Percentiles rank a stretch among this genome's conserved stretches.
Conservation (phyloP, 2,329 filamentous ascomycete genomes). For the Dactylellina parvicollis region DNA sequence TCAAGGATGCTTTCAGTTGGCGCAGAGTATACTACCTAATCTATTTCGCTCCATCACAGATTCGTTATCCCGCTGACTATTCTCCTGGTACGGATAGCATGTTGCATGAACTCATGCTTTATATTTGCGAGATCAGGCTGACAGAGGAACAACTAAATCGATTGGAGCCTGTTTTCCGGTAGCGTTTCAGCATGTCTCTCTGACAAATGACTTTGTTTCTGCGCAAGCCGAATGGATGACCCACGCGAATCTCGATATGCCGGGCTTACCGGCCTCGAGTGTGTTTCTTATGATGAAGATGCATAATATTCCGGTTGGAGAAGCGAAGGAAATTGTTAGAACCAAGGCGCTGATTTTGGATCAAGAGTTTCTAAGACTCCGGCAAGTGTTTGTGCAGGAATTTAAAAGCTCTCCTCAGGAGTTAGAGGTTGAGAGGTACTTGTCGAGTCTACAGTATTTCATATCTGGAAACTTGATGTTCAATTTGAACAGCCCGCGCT, state of each 20-base stretch:
- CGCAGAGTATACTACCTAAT: neutral
- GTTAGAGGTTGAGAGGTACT: neutral
- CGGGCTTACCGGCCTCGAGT: neutral
- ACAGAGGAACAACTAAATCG: neutral
- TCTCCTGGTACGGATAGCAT: no score
- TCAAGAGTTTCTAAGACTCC: neutral
- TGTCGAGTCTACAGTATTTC: neutral
- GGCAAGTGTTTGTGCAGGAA: neutral
- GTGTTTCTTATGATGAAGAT: neutral
- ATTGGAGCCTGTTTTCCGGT: neutral
- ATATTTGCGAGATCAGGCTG: no score
- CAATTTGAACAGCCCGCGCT: no score
- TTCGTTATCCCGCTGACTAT: neutral
- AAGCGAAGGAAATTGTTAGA: constrained; percentile 9
- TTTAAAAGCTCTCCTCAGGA: neutral
- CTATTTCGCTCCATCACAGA: neutral
- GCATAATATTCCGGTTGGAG: neutral
- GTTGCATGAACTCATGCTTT: no score
- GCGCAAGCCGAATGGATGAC: neutral
- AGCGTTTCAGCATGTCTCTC: neutral
- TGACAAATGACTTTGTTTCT: neutral
- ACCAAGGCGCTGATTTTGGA: neutral
- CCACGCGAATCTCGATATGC: neutral
- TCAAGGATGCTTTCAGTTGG: neutral
- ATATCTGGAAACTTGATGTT: neutral